phyloP scores from a whole-genome alignment of 2,329 filamentous ascomycete genomes.

The Apiospora hydei region DNA sequence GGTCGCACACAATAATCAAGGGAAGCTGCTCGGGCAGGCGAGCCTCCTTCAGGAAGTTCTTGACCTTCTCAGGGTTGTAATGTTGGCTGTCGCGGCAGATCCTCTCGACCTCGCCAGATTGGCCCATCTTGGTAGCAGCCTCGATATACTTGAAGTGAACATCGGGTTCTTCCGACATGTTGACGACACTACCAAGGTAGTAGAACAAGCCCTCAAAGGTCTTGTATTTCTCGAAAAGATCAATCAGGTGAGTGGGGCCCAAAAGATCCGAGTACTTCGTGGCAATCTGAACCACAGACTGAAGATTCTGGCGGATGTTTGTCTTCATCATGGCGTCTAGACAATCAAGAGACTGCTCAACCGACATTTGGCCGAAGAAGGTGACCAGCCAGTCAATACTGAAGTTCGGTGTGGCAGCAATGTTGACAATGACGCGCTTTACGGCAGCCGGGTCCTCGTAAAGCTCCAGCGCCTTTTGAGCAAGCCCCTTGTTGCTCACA shows the following conservation, averaged over 20 bases:
- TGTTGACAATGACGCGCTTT: constrained; percentile 88
- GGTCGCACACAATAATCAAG: constrained; percentile 97
- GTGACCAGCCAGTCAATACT: constrained; percentile 89
- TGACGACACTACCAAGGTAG: constrained; percentile 97
- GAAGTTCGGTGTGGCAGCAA: constrained; percentile 82
- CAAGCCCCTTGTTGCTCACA: constrained; percentile 93
- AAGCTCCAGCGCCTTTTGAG: constrained; percentile 88
- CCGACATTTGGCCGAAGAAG: constrained; percentile 93
- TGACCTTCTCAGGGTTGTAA: constrained; percentile 94
- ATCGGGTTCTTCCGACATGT: constrained; percentile 92
- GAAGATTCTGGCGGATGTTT: constrained; percentile 97
- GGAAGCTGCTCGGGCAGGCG: constrained; percentile 91
- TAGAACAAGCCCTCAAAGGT: constrained; percentile 97
- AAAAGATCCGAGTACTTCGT: constrained; percentile 98
- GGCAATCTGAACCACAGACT: constrained; percentile 91
- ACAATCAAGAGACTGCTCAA: constrained; percentile 93
- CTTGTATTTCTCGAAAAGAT: constrained; percentile 96
- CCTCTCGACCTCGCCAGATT: constrained; percentile 95
- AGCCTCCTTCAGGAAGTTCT: constrained; percentile 99
- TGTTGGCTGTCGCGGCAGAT: constrained; percentile 93
- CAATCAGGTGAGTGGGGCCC: constrained; percentile 85
- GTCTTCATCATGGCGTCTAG: constrained; percentile 94
- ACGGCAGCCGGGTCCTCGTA: constrained; percentile 90
- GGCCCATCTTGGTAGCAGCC: constrained; percentile 90
- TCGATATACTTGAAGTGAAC: constrained; percentile 99